Conservation (phyloP, 225 moss, liverwort and hornwort species). For the Antitrichia curtipendula region DNA sequence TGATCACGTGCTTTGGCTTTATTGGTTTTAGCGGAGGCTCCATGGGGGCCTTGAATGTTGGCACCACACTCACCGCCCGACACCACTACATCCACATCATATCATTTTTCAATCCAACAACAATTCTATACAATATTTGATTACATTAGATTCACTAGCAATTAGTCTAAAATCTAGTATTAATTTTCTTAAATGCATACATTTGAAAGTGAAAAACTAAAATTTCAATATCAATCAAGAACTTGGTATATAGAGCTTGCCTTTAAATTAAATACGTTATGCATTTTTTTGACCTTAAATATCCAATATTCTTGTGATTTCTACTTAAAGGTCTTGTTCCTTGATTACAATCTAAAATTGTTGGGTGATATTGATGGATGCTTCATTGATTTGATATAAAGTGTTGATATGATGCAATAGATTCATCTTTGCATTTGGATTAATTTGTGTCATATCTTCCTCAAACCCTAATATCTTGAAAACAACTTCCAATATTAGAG, state of each 20-base stretch:
- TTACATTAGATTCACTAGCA: background rate
- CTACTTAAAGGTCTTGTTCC: too few species aligned
- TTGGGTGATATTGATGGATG: background rate
- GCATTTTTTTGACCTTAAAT: background rate
- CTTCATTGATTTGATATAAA: background rate
- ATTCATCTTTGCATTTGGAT: background rate
- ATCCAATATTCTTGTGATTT: background rate
- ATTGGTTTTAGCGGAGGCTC: constrained; percentile 9
- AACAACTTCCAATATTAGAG: background rate
- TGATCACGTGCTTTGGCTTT: constrained; percentile 22
- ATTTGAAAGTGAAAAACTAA: background rate
- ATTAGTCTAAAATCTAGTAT: background rate
- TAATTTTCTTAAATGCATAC: background rate
- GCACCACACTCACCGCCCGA: constrained; percentile 19
- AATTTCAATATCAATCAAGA: background rate
- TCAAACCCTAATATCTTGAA: background rate
- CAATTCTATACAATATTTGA: background rate
- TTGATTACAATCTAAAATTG: background rate
- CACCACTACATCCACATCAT: constrained; percentile 4
- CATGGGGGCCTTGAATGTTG: background rate
- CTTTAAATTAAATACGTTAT: constrained; percentile 28
- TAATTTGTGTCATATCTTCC: background rate
- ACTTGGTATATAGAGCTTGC: background rate
- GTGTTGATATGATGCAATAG: background rate
- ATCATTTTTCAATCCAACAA: background rate